These are phyloP conservation scores for Westerdykella ornata DNA, from an alignment of 2,329 filamentous ascomycete species.

Conservation along the genomic window DNA sequence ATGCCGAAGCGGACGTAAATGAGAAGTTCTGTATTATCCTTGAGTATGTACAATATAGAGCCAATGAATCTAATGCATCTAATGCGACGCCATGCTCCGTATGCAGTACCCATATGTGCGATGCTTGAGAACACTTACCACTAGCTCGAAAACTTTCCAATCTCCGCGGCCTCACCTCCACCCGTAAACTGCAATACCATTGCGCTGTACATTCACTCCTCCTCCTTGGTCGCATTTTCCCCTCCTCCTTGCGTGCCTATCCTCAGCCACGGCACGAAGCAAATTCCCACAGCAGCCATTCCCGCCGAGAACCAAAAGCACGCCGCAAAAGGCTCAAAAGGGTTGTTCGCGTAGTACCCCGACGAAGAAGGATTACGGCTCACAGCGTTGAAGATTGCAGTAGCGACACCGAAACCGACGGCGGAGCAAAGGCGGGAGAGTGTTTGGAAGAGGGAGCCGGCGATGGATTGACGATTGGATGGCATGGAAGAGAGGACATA, in stretches of 20 bases:
- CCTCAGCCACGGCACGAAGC: constrained; percentile 48
- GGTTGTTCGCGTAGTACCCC: constrained; percentile 40
- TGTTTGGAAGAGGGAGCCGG: constrained; percentile 63
- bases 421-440: constrained; percentile 55
- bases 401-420: constrained; percentile 56
- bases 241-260: constrained; percentile 49
- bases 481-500: constrained; percentile 63
- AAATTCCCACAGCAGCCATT: constrained; percentile 40
- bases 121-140: too few species aligned
- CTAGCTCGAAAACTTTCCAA: too few species aligned
- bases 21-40: too few species aligned
- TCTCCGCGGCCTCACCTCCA: too few species aligned
- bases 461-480: constrained; percentile 56
- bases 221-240: constrained; percentile 11
- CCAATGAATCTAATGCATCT: too few species aligned
- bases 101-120: too few species aligned
- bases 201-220: background rate
- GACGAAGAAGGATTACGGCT: constrained; percentile 19
- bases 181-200: too few species aligned
- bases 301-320: constrained; percentile 48
- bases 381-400: constrained; percentile 52
- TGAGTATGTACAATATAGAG: too few species aligned
- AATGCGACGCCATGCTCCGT: too few species aligned
- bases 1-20: too few species aligned
- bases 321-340: constrained; percentile 46